A percentile compares a stretch with the other conserved stretches of the same genome.
phyloP scores from a whole-genome alignment of 805 yeast species.

The Diddensiella transvaalensis region DNA sequence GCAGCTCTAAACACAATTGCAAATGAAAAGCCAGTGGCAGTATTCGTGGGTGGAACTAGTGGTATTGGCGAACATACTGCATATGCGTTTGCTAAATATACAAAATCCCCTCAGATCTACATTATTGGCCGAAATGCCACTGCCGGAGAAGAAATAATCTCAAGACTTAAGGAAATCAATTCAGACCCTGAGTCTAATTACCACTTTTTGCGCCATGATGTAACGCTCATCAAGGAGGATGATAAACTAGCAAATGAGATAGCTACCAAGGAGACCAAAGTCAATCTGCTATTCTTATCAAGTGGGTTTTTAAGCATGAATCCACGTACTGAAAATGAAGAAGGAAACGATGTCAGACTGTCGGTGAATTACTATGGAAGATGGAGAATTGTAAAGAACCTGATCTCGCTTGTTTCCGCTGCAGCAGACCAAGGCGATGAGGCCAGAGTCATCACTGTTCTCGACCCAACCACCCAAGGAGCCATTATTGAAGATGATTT shows the following conservation, averaged over 20 bases:
- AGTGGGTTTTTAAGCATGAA: conserved; percentile 27
- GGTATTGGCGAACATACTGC: conserved; percentile 32
- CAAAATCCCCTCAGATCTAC: conserved; percentile 26
- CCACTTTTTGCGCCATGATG: conserved; percentile 23
- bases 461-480: conserved; percentile 25
- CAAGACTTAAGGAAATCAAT: conserved; percentile 21
- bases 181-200: conserved; percentile 11
- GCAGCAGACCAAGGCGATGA: conserved; percentile 19
- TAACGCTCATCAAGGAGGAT: conserved; percentile 22
- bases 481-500: conserved; percentile 24
- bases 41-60: conserved; percentile 26
- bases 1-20: background rate
- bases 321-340: conserved; percentile 33
- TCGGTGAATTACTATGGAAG: conserved; percentile 29
- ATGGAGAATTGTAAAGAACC: conserved; percentile 22
- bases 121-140: conserved; percentile 27
- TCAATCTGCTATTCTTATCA: conserved; percentile 22
- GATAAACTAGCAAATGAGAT: conserved; percentile 15
- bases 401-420: conserved; percentile 24
- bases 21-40: background rate
- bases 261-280: conserved; percentile 15
- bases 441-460: conserved; percentile 27
- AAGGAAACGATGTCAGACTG: conserved; percentile 29
- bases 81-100: conserved; percentile 26
- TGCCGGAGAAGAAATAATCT: conserved; percentile 24